These are phyloP conservation scores for Pseudomassariella vexata DNA, from an alignment of 2,329 filamentous ascomycete species.

Conservation along the genomic window DNA sequence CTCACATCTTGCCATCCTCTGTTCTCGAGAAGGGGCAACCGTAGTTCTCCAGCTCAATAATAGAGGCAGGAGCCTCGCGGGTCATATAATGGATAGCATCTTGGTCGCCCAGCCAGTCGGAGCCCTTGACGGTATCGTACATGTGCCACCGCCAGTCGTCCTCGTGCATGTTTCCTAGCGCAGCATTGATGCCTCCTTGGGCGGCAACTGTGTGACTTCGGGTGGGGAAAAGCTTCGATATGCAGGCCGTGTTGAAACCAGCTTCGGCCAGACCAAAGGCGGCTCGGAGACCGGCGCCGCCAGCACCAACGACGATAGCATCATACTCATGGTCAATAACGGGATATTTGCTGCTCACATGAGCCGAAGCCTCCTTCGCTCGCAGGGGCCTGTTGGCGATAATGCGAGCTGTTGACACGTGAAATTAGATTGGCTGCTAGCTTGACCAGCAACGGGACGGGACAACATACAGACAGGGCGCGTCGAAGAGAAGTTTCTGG, in stretches of 20 bases:
- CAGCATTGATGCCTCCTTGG: conserved; percentile 82
- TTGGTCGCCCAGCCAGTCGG: conserved; percentile 95
- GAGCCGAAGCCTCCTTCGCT: conserved; percentile 87
- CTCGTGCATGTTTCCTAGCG: conserved; percentile 92
- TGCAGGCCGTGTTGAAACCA: conserved; percentile 85
- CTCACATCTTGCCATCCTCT: conserved; percentile 89
- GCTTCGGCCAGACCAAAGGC: conserved; percentile 83
- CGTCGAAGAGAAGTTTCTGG: conserved; percentile 82
- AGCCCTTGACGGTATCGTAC: conserved; percentile 98
- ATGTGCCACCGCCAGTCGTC: conserved; percentile 99
- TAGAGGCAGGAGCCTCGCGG: conserved; percentile 82
- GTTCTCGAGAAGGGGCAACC: conserved; percentile 96
- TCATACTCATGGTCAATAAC: conserved; percentile 99
- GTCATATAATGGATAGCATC: conserved; percentile 99
- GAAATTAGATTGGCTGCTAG: conserved; percentile 13
- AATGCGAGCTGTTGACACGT: conserved; percentile 60
- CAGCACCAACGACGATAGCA: conserved; percentile 87
- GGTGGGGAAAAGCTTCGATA: conserved; percentile 81
- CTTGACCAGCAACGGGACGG: not conserved
- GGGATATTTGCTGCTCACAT: conserved; percentile 84
- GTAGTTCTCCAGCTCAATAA: conserved; percentile 95
- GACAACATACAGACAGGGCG: conserved; percentile 63
- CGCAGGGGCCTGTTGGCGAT: conserved; percentile 80
- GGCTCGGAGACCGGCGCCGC: conserved; percentile 74
- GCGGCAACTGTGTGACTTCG: conserved; percentile 79